Conservation (phyloP, 2,329 filamentous ascomycete species). For the Colletotrichum orbiculare region DNA sequence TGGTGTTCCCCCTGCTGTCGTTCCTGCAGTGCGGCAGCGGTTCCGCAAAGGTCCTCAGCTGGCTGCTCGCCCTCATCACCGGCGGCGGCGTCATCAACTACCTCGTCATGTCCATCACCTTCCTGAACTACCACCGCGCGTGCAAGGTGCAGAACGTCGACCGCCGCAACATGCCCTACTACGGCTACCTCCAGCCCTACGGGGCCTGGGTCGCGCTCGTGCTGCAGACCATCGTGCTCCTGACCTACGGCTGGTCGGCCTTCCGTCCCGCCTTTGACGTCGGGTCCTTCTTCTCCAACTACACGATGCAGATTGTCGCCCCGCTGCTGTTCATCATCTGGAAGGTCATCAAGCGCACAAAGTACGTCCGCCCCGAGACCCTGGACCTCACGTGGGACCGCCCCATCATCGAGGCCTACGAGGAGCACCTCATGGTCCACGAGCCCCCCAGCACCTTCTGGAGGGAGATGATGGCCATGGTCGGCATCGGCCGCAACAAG, state of each 20-base stretch:
- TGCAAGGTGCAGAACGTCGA: conserved; percentile 65
- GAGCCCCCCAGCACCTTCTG: conserved; percentile 64
- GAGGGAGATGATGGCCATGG: conserved; percentile 62
- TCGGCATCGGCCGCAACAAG: conserved; percentile 49
- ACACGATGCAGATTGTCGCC: conserved; percentile 72
- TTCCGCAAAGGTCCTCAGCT: conserved; percentile 75
- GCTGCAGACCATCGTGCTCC: conserved; percentile 68
- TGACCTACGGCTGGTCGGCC: conserved; percentile 72
- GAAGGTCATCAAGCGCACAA: conserved; percentile 72
- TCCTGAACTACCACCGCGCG: conserved; percentile 71
- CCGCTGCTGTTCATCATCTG: conserved; percentile 64
- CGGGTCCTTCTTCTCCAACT: conserved; percentile 72
- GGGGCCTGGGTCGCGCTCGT: conserved; percentile 68
- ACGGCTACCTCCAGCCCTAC: conserved; percentile 74
- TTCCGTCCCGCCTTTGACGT: conserved; percentile 69
- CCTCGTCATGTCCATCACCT: conserved; percentile 56
- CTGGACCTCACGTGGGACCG: conserved; percentile 69
- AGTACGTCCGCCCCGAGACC: conserved; percentile 63
- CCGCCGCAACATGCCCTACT: conserved; percentile 69
- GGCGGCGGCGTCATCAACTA: conserved; percentile 46
- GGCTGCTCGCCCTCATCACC: conserved; percentile 74
- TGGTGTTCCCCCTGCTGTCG: conserved; percentile 19
- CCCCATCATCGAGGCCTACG: conserved; percentile 68
- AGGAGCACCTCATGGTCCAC: conserved; percentile 45
- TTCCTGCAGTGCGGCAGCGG: conserved; percentile 44